Percentiles rank a stretch among this genome's conserved stretches.
Conservation (phyloP, 805 yeast genomes). For the Suhomyces sp. region DNA sequence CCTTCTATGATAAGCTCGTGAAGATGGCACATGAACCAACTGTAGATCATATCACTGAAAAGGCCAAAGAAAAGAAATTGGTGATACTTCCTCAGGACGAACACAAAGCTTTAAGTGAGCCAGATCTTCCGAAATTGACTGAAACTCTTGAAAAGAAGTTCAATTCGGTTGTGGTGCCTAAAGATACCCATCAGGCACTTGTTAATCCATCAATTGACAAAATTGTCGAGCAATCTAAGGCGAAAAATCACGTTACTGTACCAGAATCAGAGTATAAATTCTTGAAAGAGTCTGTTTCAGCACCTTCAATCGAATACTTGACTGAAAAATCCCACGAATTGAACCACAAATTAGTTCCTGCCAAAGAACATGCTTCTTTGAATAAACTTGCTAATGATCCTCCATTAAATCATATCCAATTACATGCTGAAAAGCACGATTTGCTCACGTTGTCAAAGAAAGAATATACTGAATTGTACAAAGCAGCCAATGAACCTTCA, state of each 20-base stretch:
- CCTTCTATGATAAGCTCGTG: constrained; percentile 29
- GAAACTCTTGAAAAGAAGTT: constrained; percentile 10
- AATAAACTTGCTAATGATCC: constrained; percentile 13
- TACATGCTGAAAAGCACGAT: constrained; percentile 32
- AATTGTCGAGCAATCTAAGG: constrained; percentile 30
- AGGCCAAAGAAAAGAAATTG: constrained; percentile 17
- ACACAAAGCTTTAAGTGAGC: constrained; percentile 7
- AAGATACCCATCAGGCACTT: constrained; percentile 2
- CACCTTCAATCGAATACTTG: constrained; percentile 10
- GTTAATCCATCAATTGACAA: constrained; percentile 25
- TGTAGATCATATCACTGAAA: constrained; percentile 19
- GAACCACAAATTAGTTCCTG: constrained; percentile 6
- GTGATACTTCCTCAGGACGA: constrained; percentile 8
- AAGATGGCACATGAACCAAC: constrained; percentile 24
- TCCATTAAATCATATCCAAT: constrained; percentile 30
- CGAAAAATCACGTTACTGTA: constrained; percentile 15
- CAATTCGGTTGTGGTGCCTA: constrained; percentile 11
- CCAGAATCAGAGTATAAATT: constrained; percentile 10
- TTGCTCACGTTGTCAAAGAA: constrained; percentile 29
- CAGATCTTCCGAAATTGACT: constrained; percentile 15
- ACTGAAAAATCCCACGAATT: constrained; percentile 4
- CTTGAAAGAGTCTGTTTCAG: constrained; percentile 6
- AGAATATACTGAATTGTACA: constrained; percentile 32
- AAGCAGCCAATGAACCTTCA: constrained; percentile 31
- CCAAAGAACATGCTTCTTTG: constrained; percentile 5